Conservation (phyloP, 2,329 filamentous ascomycete species). For the Arthrobotrys megalospora region DNA sequence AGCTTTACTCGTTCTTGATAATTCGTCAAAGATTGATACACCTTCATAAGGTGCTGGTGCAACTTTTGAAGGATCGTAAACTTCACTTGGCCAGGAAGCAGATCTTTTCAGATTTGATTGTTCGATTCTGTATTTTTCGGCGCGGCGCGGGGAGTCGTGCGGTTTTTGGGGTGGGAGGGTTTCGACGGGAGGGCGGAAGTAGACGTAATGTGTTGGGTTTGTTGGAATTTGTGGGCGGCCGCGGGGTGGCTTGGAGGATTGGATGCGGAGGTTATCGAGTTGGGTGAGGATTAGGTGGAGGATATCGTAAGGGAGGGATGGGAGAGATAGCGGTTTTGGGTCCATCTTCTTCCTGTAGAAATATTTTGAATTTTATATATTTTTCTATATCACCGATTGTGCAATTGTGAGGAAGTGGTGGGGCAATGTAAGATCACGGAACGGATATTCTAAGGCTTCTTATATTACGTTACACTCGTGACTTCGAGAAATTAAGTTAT, state of each 20-base stretch:
- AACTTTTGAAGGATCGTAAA: neutral
- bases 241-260: constrained; percentile 19
- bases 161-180: constrained; percentile 31
- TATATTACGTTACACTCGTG: neutral
- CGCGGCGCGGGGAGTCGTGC: constrained; percentile 49
- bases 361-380: neutral
- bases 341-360: neutral
- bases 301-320: constrained; percentile 43
- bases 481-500: neutral
- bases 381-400: neutral
- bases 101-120: neutral
- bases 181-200: constrained; percentile 15
- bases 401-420: neutral
- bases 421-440: neutral
- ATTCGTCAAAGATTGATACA: constrained; percentile 40
- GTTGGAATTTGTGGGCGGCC: constrained; percentile 42
- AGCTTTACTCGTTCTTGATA: constrained; percentile 42
- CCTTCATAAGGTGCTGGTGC: constrained; percentile 22
- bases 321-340: constrained; percentile 6
- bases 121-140: constrained; percentile 32
- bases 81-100: neutral
- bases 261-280: constrained; percentile 37
- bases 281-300: constrained; percentile 43
- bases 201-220: constrained; percentile 42
- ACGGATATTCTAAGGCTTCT: neutral